Percentiles rank a stretch among this genome's conserved stretches.
Conservation (phyloP, 139 green algal genomes). For the Edaphochlamys debaryana region DNA sequence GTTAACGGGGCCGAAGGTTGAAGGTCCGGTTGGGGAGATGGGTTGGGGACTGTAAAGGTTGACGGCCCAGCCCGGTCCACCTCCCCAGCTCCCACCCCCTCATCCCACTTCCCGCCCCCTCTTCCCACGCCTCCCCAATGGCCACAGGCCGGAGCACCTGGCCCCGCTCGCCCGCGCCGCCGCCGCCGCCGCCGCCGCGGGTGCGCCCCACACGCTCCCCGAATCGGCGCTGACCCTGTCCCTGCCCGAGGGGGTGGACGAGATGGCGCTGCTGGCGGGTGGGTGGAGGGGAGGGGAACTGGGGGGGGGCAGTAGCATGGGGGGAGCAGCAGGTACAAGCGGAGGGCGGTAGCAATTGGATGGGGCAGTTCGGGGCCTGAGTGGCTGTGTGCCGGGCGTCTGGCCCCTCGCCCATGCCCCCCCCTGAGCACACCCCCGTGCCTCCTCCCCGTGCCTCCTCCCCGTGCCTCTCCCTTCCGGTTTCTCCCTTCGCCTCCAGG, state of each 20-base stretch:
- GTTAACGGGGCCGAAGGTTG: no score
- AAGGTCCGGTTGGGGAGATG: no score
- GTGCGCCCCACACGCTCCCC: neutral
- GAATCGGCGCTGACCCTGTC: neutral
- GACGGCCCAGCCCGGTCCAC: no score
- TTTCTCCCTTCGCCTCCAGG: neutral
- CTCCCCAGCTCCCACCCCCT: neutral
- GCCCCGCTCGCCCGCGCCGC: conserved; percentile 10
- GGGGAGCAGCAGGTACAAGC: no score
- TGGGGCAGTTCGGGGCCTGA: no score
- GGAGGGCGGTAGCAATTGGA: no score
- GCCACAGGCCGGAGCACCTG: conserved; percentile 22
- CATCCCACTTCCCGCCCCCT: neutral
- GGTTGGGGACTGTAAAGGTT: no score
- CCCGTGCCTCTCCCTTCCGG: neutral
- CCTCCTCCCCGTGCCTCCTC: no score
- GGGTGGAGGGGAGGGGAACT: neutral
- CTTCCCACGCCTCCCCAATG: neutral
- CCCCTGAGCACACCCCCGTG: neutral
- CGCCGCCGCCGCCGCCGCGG: neutral
- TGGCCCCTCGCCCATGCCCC: neutral
- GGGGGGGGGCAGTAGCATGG: no score
- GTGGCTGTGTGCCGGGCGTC: no score
- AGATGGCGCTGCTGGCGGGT: conserved; percentile 20
- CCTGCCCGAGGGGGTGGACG: conserved; percentile 24